Base-by-base conservation (phyloP, 1,139 yeast species). In the Torulaspora pretoriensis region DNA sequence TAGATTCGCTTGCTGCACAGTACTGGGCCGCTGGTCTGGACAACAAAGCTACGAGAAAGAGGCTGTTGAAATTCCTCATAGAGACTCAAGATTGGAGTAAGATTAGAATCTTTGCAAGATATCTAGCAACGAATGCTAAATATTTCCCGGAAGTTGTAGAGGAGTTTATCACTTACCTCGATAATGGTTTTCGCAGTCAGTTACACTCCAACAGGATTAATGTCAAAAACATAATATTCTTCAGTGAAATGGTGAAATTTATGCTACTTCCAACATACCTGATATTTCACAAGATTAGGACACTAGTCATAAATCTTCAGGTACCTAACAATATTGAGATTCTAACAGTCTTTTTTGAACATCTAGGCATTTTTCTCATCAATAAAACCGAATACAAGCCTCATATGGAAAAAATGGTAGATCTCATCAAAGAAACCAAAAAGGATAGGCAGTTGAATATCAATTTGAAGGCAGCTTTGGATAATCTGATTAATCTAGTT, bases 241-340 rank as follows among this genome's bases (percentile, higher is more conserved):
- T 86, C 52, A 71, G 81, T 41, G 97, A 90, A 58, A 69, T 89
- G 68, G 77, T 83, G 38, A 87, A 86, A 60, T 90, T 89, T 63
- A 80, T 77, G 52, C 63, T 88, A 53, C 71, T 89, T n/a, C 94
- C 95, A 0, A 69, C 72, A 16, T 83, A 78, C 63, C 72, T 83
- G 44, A 72, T 83, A 3, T 84, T 88, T 61, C 92, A 88, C 63
- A 83, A 80, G 59, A 75, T 84, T 43, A 71, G 84, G 50, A 67
- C 72, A 1, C 66, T 83, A 50, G 77, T 83, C 1, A 50, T 77
- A 46, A 73, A 75, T 47, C 64, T 84, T 42, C 68, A 73, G n/a
- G 70, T 77, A 0, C 71, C 70, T 34, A 76, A 77, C 52, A 83
- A 83, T 55, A 73, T 84, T 46, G 94, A 84, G 55, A 75, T 83